Base-by-base conservation (phyloP, 805 yeast species). In the Pichia cephalocereana region DNA sequence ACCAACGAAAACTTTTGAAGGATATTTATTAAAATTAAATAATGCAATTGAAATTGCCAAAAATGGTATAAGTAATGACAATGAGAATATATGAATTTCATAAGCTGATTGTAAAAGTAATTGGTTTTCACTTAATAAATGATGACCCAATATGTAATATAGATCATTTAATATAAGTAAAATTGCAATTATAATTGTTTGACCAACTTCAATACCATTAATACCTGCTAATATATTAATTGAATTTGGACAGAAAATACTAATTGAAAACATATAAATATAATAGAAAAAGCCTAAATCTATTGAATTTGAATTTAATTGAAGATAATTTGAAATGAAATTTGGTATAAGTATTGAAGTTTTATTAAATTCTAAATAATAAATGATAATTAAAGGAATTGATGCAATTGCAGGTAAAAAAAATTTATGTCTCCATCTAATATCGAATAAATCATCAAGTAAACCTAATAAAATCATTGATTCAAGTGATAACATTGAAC, bases 381-480 rank as follows among this genome's bases (percentile, higher is more conserved):
- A 93, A 3, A 93, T 96, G 17, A 91, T 77, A 50, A 93, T 72
- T 57, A 93, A 71, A 6, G 99, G 99, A 41, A 93, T 80, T 2
- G 96, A 82, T 0, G 96, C 96, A 47, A 93, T 79, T 0, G 96
- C 96, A 0, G 99, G 99, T 55, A 93, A 63, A 59, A 93, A 88
- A 68, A 93, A 88, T 71, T 93, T 93, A 69, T 93, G 96, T 61
- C 99, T 75, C 99, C 99, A 93, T 57, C 96, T 76, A 53, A 93
- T 80, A 65, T 93, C 99, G 61, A 93, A 93, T 57, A 93, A 72
- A 69, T 93, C 99, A 65, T 93, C 99, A 43, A 95, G 84, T 31
- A 93, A 73, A 0, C 99, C 99, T 41, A 93, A 70, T 40, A 93
- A 69, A 15, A 89, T 74, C 63, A 93, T 90, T 54, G 88, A 79